Evolutionary conservation across 768 basidiomycete genomes (phyloP), one percentile per base, ranked within the genome.

Genomic region (Macrolepiota albuminosa): DNA sequence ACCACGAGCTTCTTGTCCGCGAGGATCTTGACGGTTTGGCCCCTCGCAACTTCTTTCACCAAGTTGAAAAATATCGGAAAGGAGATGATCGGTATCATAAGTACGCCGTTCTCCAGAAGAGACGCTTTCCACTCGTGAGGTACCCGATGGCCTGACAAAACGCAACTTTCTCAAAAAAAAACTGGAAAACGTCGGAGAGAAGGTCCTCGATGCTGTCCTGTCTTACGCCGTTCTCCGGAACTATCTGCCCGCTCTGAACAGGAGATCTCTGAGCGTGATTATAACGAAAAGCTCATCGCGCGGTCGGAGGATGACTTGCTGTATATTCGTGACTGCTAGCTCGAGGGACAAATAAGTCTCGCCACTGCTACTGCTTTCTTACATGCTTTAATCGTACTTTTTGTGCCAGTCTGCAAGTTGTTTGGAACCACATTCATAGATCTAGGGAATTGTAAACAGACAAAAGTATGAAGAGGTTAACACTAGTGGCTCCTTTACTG

Each of bases 41-140:
- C 26, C 16, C 13, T 11, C 54, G 48, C 29, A 36, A 14, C 26
- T 50, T 61, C 1, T 33, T 53, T 37, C 24, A 52, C 24, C n/a
- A 61, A 53, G 49, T n/a, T 57, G 9, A 9, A 8, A 26, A 40
- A 43, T 14, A 34, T 57, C 31, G n/a, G 39, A 36, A 59, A 62
- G 42, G 33, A 49, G 48, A 18, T 18, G 6, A 29, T n/a, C 14
- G 42, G 21, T 40, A 33, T 16, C 16, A 9, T 49, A 7, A 7
- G 18, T 49, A 1, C 31, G 48, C 31, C 48, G 48, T 49, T 33
- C 48, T 2, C 4, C 48, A 18, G 24, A 47, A 18, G 47, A 48
- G 16, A 47, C 24, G n/a, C 11, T 47, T 29, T 8, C n/a, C n/a
- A n/a, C n/a, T 10, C 42, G n/a, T 43, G 42, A n/a, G 9, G n/a